A percentile compares a stretch with the other conserved stretches of the same genome.
These are phyloP conservation scores for Populus alba DNA, from an alignment of 345 rosid genomes.

Conservation along the genomic window DNA sequence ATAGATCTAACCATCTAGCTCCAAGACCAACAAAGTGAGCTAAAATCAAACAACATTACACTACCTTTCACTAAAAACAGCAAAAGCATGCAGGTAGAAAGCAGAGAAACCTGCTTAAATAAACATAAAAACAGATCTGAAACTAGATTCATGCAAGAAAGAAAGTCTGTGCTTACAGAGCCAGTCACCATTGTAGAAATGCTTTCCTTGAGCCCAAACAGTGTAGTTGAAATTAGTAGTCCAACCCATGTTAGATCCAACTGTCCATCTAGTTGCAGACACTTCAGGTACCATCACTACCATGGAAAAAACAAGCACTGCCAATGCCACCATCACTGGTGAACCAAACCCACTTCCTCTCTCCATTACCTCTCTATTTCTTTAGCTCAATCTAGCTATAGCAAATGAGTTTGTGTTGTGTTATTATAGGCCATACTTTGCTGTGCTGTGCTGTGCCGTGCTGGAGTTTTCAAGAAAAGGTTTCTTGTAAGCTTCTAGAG, in stretches of 20 bases:
- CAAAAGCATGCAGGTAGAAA: not conserved
- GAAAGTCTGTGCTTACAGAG: constrained; percentile 55
- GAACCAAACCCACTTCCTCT: constrained; percentile 14
- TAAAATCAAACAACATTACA: not conserved
- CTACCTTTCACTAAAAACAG: not conserved
- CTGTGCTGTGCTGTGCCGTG: not conserved
- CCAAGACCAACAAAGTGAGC: not conserved
- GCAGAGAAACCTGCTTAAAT: not conserved
- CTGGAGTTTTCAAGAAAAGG: not conserved
- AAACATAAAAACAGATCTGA: constrained; percentile 31
- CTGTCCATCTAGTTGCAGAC: constrained; percentile 57
- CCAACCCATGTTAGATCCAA: constrained; percentile 68
- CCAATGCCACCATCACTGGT: constrained; percentile 25
- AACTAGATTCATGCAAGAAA: not conserved
- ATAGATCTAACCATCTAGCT: constrained; percentile 32
- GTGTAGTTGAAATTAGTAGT: constrained; percentile 68
- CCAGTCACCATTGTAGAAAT: constrained; percentile 92
- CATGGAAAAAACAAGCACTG: constrained; percentile 32
- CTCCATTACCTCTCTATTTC: constrained; percentile 29
- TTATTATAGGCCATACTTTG: not conserved
- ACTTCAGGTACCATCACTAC: constrained; percentile 41
- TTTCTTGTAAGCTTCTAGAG: constrained; percentile 1
- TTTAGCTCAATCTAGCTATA: not conserved
- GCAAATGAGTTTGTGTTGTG: not conserved
- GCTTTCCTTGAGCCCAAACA: constrained; percentile 72